Percentiles rank a stretch among this genome's conserved stretches.
Conservation (phyloP, 225 moss, liverwort and hornwort genomes). For the Sphagnum tenellum region DNA sequence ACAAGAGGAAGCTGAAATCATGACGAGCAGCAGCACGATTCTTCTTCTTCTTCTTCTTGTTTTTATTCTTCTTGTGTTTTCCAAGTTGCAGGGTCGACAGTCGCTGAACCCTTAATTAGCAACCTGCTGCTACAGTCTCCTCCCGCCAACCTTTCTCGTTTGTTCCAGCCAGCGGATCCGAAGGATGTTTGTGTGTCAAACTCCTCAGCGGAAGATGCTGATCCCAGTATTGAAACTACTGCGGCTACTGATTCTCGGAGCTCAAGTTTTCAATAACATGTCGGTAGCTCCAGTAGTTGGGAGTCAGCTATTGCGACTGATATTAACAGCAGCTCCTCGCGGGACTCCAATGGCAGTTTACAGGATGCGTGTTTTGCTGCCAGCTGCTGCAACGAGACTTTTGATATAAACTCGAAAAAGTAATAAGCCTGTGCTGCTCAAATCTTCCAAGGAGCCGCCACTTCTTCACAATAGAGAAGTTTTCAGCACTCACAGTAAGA, state of each 20-base stretch:
- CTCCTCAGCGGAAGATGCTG: background rate
- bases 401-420: background rate
- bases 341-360: slow-evolving; percentile 50
- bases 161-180: slow-evolving; percentile 33
- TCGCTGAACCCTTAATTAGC: too few species aligned
- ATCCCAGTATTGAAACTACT: slow-evolving; percentile 4
- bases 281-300: too few species aligned
- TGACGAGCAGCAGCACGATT: too few species aligned
- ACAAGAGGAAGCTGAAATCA: background rate
- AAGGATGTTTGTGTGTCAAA: slow-evolving; percentile 14
- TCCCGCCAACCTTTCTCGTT: slow-evolving; percentile 14
- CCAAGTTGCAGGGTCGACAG: too few species aligned
- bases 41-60: too few species aligned
- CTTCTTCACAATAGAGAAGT: slow-evolving; percentile 55
- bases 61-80: too few species aligned
- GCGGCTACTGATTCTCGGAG: slow-evolving; percentile 42
- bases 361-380: slow-evolving; percentile 38
- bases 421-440: too few species aligned
- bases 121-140: slow-evolving; percentile 13
- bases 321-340: slow-evolving; percentile 19
- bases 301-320: slow-evolving; percentile 1
- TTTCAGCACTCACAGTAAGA: slow-evolving; percentile 41
- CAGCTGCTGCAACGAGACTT: slow-evolving; percentile 3
- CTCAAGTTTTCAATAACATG: slow-evolving; percentile 4
- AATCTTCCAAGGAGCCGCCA: slow-evolving; percentile 16